These are phyloP conservation scores for Fonsecaea pedrosoi DNA, from an alignment of 2,329 filamentous ascomycete species.

Conservation along the genomic window DNA sequence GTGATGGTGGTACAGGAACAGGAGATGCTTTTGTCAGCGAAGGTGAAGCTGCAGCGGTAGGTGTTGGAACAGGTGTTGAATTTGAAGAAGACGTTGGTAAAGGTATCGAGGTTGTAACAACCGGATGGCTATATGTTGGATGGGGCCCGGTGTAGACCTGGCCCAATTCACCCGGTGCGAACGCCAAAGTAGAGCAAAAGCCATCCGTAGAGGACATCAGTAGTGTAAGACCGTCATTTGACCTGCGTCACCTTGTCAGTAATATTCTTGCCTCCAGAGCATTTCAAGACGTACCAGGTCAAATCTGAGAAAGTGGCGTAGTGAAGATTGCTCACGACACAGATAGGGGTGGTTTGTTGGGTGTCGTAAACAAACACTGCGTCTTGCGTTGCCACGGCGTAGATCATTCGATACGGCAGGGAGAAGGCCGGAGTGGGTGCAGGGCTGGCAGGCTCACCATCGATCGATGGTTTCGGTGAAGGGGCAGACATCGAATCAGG, in stretches of 20 bases:
- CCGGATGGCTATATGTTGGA: slow-evolving; percentile 44
- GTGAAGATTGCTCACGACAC: slow-evolving; percentile 94
- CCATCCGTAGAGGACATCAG: slow-evolving; percentile 98
- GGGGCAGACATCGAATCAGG: slow-evolving; percentile 52
- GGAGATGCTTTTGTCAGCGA: slow-evolving; percentile 63
- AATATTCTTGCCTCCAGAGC: slow-evolving; percentile 10
- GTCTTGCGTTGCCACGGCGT: slow-evolving; percentile 96
- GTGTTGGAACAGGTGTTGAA: slow-evolving; percentile 72
- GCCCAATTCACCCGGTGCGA: slow-evolving; percentile 82
- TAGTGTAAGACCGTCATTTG: slow-evolving; percentile 76
- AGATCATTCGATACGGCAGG: slow-evolving; percentile 90
- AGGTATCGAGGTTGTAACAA: slow-evolving; percentile 46
- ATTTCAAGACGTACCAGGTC: slow-evolving; percentile 73
- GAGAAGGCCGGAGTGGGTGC: slow-evolving; percentile 73
- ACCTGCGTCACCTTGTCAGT: slow-evolving; percentile 59
- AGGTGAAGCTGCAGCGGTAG: slow-evolving; percentile 71
- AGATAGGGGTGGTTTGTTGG: slow-evolving; percentile 91
- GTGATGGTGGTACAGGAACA: slow-evolving; percentile 63
- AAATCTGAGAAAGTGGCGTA: slow-evolving; percentile 97
- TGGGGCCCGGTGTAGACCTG: slow-evolving; percentile 76
- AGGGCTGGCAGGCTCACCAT: slow-evolving; percentile 52
- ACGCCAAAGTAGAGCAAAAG: slow-evolving; percentile 92
- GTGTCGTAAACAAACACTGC: slow-evolving; percentile 95
- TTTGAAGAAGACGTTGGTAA: slow-evolving; percentile 49
- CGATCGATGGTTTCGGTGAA: slow-evolving; percentile 55